phyloP scores from a whole-genome alignment of 106 monocot species.

The Platanthera guangdongensis region DNA sequence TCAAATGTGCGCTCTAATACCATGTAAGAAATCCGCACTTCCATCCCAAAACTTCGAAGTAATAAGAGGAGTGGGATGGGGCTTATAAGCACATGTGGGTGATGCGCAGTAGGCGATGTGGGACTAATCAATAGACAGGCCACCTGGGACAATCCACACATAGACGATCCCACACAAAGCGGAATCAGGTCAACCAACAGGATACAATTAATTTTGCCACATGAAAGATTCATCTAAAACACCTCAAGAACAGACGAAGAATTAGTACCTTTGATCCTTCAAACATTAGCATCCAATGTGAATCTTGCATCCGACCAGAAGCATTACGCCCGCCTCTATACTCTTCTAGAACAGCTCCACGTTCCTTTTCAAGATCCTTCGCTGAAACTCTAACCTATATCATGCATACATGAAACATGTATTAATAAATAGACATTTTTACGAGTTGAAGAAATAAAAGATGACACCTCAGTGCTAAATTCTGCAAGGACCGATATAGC shows the following conservation, averaged over 20 bases:
- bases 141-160: no score
- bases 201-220: neutral
- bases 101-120: no score
- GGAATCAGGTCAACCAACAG: no score
- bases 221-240: neutral
- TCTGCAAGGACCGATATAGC: slow-evolving; percentile 94
- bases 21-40: no score
- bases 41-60: no score
- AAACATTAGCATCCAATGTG: slow-evolving; percentile 91
- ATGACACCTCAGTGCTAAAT: slow-evolving; percentile 87
- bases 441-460: neutral
- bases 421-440: slow-evolving; percentile 5
- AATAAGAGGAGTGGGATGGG: no score
- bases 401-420: slow-evolving; percentile 5
- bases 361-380: slow-evolving; percentile 89
- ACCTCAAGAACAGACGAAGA: neutral
- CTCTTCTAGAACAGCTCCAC: slow-evolving; percentile 96
- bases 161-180: no score
- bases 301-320: slow-evolving; percentile 92
- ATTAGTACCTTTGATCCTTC: slow-evolving; percentile 87
- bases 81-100: no score
- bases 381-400: slow-evolving; percentile 69
- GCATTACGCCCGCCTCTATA: slow-evolving; percentile 96
- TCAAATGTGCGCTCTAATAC: no score
- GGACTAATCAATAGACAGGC: no score